These are phyloP conservation scores for Mycena rebaudengoi DNA, from an alignment of 768 basidiomycete species.

Conservation along the genomic window DNA sequence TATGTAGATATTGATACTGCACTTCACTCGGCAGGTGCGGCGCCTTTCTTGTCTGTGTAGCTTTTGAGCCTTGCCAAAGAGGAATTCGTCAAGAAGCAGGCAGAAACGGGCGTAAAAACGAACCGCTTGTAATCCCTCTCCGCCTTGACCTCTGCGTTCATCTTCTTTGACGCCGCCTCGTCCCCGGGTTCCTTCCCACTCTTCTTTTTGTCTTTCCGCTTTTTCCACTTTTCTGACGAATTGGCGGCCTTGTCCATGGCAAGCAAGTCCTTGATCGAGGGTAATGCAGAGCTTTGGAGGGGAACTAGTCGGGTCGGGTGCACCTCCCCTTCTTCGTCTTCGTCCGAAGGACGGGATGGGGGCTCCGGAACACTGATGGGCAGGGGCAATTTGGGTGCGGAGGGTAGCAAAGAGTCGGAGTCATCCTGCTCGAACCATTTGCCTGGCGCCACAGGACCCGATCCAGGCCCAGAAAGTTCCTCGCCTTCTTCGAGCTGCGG, in stretches of 20 bases:
- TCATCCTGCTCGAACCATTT: slow-evolving; percentile 61
- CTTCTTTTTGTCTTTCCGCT: slow-evolving; percentile 81
- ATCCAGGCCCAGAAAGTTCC: slow-evolving; percentile 21
- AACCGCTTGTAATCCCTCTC: slow-evolving; percentile 69
- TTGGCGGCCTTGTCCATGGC: slow-evolving; percentile 77
- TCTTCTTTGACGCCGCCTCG: slow-evolving; percentile 47
- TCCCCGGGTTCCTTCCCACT: slow-evolving; percentile 49
- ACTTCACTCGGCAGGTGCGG: no score
- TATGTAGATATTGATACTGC: no score
- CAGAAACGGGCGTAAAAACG: slow-evolving; percentile 25
- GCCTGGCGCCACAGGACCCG: slow-evolving; percentile 28
- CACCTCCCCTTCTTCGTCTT: slow-evolving; percentile 45
- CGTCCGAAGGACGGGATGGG: slow-evolving; percentile 20
- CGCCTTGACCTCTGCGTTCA: slow-evolving; percentile 54
- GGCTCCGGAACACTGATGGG: slow-evolving; percentile 17
- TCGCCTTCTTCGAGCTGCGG: slow-evolving; percentile 20
- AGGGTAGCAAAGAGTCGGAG: slow-evolving; percentile 17
- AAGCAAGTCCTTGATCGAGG: slow-evolving; percentile 85
- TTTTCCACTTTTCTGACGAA: slow-evolving; percentile 71
- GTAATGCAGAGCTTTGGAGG: slow-evolving; percentile 80
- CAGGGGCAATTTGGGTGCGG: slow-evolving; percentile 16
- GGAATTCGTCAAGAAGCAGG: not conserved
- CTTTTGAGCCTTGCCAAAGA: slow-evolving; percentile 45
- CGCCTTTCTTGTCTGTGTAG: slow-evolving; percentile 53
- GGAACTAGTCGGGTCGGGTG: slow-evolving; percentile 69